Conservation (phyloP, 2,329 filamentous ascomycete species). For the Herpotrichia juniperi region DNA sequence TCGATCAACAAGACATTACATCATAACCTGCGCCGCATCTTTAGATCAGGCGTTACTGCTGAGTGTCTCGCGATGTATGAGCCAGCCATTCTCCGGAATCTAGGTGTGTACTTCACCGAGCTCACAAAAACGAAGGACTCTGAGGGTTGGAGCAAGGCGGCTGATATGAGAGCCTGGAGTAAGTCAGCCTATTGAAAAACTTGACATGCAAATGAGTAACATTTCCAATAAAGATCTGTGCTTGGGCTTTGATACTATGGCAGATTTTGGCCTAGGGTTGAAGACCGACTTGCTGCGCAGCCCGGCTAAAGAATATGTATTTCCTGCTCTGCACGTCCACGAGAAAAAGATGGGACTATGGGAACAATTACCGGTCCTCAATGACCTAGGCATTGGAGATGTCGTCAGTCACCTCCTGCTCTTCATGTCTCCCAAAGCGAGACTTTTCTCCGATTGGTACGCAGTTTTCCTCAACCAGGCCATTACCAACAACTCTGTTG, state of each 20-base stretch:
- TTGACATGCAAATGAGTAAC: neutral
- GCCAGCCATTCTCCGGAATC: constrained; percentile 6
- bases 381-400: neutral
- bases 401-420: neutral
- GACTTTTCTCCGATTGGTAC: neutral
- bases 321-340: neutral
- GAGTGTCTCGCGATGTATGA: constrained; percentile 2
- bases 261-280: neutral
- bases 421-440: neutral
- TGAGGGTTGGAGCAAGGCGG: constrained; percentile 4
- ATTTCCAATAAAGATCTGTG: neutral
- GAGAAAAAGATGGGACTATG: constrained; percentile 3
- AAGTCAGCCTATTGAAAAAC: neutral
- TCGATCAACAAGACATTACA: constrained; percentile 7
- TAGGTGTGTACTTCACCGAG: constrained; percentile 6
- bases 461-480: neutral
- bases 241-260: constrained; percentile 1
- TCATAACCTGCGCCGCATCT: constrained; percentile 6
- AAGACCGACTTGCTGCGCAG: neutral
- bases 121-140: constrained; percentile 1
- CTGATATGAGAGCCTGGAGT: constrained; percentile 6
- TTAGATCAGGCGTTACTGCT: constrained; percentile 5
- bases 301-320: neutral
- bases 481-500: neutral
- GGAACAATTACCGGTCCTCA: constrained; percentile 1